Evolutionary conservation across 352 stramenopile species (phyloP).

Genomic region (Thalassiosira hispida): DNA sequence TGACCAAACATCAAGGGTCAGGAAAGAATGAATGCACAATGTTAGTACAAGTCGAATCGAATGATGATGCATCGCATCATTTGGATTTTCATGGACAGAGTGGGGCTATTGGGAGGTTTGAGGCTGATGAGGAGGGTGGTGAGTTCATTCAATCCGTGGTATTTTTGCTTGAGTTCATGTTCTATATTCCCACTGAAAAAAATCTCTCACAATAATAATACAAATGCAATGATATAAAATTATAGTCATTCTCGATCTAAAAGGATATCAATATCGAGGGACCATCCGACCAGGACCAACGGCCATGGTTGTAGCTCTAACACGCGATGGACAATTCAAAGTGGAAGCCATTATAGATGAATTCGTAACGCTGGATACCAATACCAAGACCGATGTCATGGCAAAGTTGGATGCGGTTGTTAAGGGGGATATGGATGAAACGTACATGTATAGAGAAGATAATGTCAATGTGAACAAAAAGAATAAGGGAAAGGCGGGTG

Average conservation of each 20-base stretch:
- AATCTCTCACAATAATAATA: too few species aligned
- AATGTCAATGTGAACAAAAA: slow-evolving; percentile 62
- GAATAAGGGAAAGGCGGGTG: background rate
- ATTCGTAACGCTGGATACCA: slow-evolving; percentile 64
- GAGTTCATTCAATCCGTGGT: slow-evolving; percentile 17
- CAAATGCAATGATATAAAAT: slow-evolving; percentile 9
- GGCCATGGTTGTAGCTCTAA: slow-evolving; percentile 59
- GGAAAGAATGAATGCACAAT: slow-evolving; percentile 65
- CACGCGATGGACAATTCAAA: slow-evolving; percentile 51
- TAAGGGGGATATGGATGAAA: slow-evolving; percentile 62
- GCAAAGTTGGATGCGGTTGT: slow-evolving; percentile 67
- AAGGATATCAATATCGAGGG: slow-evolving; percentile 74
- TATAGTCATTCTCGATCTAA: slow-evolving; percentile 70
- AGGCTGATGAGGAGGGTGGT: slow-evolving; percentile 59
- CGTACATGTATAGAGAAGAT: slow-evolving; percentile 52
- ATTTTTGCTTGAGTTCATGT: slow-evolving; percentile 10
- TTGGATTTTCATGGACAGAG: slow-evolving; percentile 73
- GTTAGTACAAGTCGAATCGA: slow-evolving; percentile 66
- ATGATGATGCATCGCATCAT: slow-evolving; percentile 35
- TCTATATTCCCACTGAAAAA: background rate
- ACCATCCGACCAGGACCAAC: slow-evolving; percentile 72
- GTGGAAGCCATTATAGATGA: slow-evolving; percentile 76
- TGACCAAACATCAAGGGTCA: slow-evolving; percentile 21
- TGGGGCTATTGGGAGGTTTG: slow-evolving; percentile 77
- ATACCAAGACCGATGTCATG: slow-evolving; percentile 66